phyloP scores from a whole-genome alignment of 768 basidiomycete genomes.

The Leucocoprinus leucothites region DNA sequence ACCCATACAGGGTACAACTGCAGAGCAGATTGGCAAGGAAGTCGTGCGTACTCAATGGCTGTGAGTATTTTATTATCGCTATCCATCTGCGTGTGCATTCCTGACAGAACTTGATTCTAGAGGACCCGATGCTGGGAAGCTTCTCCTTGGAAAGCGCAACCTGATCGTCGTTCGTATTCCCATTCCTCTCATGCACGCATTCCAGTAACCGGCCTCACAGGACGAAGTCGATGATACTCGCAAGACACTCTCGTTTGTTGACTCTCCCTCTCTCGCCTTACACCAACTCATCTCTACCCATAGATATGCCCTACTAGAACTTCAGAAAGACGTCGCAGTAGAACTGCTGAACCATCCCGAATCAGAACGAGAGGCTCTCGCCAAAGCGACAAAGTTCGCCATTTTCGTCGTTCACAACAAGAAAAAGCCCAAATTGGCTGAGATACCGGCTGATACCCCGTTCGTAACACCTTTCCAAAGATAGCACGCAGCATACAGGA shows the following conservation, averaged over 20 bases:
- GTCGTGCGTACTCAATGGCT: slow-evolving; percentile 97
- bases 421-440: slow-evolving; percentile 78
- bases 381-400: slow-evolving; percentile 72
- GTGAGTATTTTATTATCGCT: slow-evolving; percentile 39
- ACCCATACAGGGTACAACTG: slow-evolving; percentile 71
- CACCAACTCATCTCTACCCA: neutral
- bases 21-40: slow-evolving; percentile 73
- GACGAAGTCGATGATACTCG: slow-evolving; percentile 89
- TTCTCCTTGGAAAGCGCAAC: slow-evolving; percentile 75
- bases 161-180: slow-evolving; percentile 70
- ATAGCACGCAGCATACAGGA: neutral
- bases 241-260: slow-evolving; percentile 76
- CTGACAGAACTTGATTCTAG: slow-evolving; percentile 26
- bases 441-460: slow-evolving; percentile 65
- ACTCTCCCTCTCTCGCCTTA: neutral
- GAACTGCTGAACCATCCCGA: slow-evolving; percentile 66
- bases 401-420: slow-evolving; percentile 97
- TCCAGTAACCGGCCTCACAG: slow-evolving; percentile 29
- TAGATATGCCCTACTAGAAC: slow-evolving; percentile 88
- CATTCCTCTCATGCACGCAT: neutral
- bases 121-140: slow-evolving; percentile 61
- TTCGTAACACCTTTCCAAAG: slow-evolving; percentile 33
- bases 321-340: slow-evolving; percentile 82
- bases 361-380: slow-evolving; percentile 65
- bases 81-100: neutral